phyloP scores from a whole-genome alignment of 2,329 filamentous ascomycete genomes.

The Leptosphaerulina australis region DNA sequence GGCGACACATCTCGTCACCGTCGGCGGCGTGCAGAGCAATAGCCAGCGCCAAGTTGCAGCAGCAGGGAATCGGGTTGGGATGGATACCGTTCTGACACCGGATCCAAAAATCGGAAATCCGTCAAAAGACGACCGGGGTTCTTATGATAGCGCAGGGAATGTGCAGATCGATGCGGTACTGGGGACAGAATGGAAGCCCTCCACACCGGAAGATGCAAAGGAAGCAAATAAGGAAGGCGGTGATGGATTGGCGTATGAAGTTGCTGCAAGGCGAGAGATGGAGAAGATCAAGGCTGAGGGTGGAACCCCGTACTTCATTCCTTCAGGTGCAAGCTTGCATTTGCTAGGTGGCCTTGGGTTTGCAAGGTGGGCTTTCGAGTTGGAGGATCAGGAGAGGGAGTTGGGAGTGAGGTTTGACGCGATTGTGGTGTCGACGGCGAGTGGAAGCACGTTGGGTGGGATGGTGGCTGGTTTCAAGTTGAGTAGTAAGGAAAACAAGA shows the following conservation, averaged over 20 bases:
- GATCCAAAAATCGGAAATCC: conserved; percentile 13
- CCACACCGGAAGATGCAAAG: neutral
- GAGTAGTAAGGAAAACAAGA: neutral
- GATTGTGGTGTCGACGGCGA: conserved; percentile 9
- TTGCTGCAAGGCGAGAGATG: conserved; percentile 12
- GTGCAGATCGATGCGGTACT: conserved; percentile 11
- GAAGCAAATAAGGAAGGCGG: neutral
- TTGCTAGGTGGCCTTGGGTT: conserved; percentile 10
- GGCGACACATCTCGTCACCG: conserved; percentile 14
- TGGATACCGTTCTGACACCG: conserved; percentile 10
- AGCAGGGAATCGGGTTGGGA: conserved; percentile 9
- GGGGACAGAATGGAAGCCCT: conserved; percentile 10
- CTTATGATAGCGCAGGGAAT: conserved; percentile 7
- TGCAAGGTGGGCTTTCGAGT: conserved; percentile 10
- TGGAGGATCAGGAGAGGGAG: conserved; percentile 8
- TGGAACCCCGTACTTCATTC: conserved; percentile 14
- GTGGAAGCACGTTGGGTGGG: conserved; percentile 13
- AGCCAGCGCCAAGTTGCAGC: conserved; percentile 12
- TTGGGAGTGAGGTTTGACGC: conserved; percentile 3
- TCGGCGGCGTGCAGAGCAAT: conserved; percentile 15
- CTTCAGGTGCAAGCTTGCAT: conserved; percentile 13
- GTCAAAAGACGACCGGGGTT: neutral
- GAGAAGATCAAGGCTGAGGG: conserved; percentile 1
- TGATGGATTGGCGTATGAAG: conserved; percentile 13
- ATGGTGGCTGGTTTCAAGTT: conserved; percentile 13